These are phyloP conservation scores for Picea engelmannii DNA, from an alignment of 83 land plant species.

Conservation along the genomic window DNA sequence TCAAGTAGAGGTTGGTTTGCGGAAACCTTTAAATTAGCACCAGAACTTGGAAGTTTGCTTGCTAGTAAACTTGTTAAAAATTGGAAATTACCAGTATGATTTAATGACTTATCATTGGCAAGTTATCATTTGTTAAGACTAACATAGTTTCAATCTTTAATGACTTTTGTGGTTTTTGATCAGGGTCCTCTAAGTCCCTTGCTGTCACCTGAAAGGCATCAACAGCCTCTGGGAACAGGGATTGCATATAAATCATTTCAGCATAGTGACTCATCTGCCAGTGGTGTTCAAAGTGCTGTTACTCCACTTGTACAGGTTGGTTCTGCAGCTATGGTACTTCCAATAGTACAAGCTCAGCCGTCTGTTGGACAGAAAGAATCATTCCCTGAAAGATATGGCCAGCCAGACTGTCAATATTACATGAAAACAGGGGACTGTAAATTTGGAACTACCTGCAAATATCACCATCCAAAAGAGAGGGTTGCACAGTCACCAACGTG, in stretches of 20 bases:
- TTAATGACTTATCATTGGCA: not conserved
- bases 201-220: conserved; percentile 27
- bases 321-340: conserved; percentile 19
- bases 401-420: conserved; percentile 14
- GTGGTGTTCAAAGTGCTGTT: conserved; percentile 9
- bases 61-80: no score
- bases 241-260: conserved; percentile 2
- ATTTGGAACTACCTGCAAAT: conserved; percentile 14
- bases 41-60: not conserved
- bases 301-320: conserved; percentile 17
- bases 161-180: conserved; percentile 5
- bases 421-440: conserved; percentile 7
- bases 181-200: conserved; percentile 32
- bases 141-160: not conserved
- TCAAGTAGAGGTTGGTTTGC: not conserved
- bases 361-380: conserved; percentile 18
- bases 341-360: conserved; percentile 14
- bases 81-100: not conserved
- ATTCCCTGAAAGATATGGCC: conserved; percentile 1
- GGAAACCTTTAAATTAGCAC: not conserved
- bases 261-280: not conserved
- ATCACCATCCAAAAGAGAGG: conserved; percentile 7
- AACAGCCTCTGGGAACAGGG: conserved; percentile 14
- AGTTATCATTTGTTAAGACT: not conserved
- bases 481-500: conserved; percentile 3